Conservation (phyloP, 345 rosid genomes). For the Adansonia digitata region DNA sequence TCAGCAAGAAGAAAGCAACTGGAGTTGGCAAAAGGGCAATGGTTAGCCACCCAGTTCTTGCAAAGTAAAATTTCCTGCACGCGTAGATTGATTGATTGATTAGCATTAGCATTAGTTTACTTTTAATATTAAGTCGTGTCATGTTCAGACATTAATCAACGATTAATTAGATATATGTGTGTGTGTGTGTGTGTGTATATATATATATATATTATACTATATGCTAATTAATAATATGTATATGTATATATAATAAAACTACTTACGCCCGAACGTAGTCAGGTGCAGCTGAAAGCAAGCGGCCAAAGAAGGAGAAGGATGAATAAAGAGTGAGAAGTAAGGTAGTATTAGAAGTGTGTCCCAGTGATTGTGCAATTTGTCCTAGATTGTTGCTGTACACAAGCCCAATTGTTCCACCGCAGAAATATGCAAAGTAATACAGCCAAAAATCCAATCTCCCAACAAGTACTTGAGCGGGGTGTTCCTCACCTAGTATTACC, state of each 20-base stretch:
- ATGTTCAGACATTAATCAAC: too few relatives aligned
- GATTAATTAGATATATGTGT: too few relatives aligned
- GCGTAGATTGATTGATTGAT: not conserved
- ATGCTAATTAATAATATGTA: too few relatives aligned
- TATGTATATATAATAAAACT: too few relatives aligned
- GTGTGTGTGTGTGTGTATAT: too few relatives aligned
- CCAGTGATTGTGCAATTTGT: constrained; percentile 86
- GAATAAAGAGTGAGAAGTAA: constrained; percentile 79
- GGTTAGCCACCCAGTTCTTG: constrained; percentile 91
- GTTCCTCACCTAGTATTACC: constrained; percentile 74
- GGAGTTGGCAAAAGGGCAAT: constrained; percentile 82
- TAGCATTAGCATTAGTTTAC: not conserved
- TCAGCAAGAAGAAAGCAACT: constrained; percentile 69
- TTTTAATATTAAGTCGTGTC: too few relatives aligned
- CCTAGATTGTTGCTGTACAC: constrained; percentile 94
- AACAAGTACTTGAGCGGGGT: constrained; percentile 46
- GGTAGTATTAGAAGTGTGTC: constrained; percentile 53
- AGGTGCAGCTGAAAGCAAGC: constrained; percentile 81
- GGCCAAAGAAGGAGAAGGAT: constrained; percentile 95
- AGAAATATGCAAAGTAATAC: constrained; percentile 71
- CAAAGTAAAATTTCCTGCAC: constrained; percentile 77
- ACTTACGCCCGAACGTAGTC: constrained; percentile 78
- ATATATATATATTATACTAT: too few relatives aligned
- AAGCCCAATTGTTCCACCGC: constrained; percentile 95
- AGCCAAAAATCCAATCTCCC: constrained; percentile 85